Percentiles rank a stretch among this genome's conserved stretches.
These are phyloP conservation scores for Heracleum sosnowskyi DNA, from an alignment of 129 eudicot genomes.

Conservation along the genomic window DNA sequence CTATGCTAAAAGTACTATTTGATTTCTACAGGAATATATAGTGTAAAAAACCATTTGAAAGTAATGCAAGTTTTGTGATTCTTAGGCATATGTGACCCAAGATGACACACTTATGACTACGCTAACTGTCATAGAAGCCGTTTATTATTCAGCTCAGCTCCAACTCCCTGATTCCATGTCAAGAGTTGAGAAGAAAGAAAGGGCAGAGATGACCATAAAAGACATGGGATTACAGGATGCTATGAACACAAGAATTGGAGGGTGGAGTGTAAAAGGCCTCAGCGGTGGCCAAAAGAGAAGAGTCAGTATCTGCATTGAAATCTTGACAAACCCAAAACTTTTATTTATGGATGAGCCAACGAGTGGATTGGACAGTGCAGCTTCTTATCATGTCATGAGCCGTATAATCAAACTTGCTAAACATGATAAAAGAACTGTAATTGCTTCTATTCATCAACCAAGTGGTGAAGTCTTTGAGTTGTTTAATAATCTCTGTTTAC, in stretches of 20 bases:
- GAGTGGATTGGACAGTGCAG: conserved; percentile 10
- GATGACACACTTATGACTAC: conserved; percentile 10
- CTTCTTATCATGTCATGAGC: conserved; percentile 9
- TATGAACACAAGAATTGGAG: conserved; percentile 9
- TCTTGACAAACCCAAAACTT: conserved; percentile 9
- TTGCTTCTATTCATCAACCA: conserved; percentile 37
- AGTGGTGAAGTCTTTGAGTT: conserved; percentile 33
- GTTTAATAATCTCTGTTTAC: conserved; percentile 25
- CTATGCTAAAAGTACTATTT: not conserved
- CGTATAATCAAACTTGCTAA: conserved; percentile 7
- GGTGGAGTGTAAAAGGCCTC: conserved; percentile 10
- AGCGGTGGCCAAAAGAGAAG: conserved; percentile 10
- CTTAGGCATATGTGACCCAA: conserved; percentile 11
- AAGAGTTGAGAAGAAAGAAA: conserved; percentile 11
- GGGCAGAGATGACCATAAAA: conserved; percentile 8
- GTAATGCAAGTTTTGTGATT: not conserved
- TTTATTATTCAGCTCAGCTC: conserved; percentile 8
- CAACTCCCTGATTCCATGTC: conserved; percentile 11
- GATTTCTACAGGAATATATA: not conserved
- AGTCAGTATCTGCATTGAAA: conserved; percentile 15
- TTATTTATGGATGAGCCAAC: conserved; percentile 6
- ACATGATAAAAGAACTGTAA: conserved; percentile 17
- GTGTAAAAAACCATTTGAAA: not conserved
- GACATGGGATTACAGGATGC: conserved; percentile 8
- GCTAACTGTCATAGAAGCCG: not conserved